Evolutionary conservation across 768 basidiomycete species (phyloP), one percentile per base, ranked within the genome.

Genomic region (Rhizopogon sp.): DNA sequence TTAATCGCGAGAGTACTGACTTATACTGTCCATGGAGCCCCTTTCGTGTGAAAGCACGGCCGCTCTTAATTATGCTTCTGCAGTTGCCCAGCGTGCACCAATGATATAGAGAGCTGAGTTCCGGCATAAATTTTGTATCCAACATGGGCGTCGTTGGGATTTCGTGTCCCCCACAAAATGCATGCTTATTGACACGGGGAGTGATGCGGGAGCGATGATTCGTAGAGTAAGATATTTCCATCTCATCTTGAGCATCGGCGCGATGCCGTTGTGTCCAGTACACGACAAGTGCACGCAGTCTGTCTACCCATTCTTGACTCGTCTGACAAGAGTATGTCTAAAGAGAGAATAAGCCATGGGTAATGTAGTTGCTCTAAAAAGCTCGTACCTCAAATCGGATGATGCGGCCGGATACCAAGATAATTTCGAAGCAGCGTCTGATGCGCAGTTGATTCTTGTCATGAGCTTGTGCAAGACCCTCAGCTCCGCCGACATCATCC

Each of bases 51-150:
- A 82, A 94, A 40, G 92, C 66, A 47, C 85, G 84, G 0, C 93
- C 92, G 7, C 82, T 76, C 63, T 85, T 85, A 40, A 85, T 66
- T 45, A 95, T 82, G 5, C 90, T 78, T 56, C 83, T 81, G 63
- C 96, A 98, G 1, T 82, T 84, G 39, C 88, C 81, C 57, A 95
- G 66, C 2, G 87, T 76, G 64, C 96, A 98, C 93, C 91, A 93
- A 61, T 90, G 89, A 76, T 90, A 94, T 43, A 93, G 68, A 0
- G 78, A 74, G 46, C 79, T 74, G 45, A 94, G 71, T 11, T 82
- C 79, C 3, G 84, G 79, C 40, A 83, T 71, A 7, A 80, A 76
- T 9, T 76, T 74, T 14, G 77, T 71, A 62, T 84, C 78, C 1
- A 75, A 70, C 1, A 81, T 79, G 10, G 78, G 68, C 58, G 82